Base-by-base conservation (phyloP, 2,329 filamentous ascomycete species). In the Penicillium thymicola region DNA sequence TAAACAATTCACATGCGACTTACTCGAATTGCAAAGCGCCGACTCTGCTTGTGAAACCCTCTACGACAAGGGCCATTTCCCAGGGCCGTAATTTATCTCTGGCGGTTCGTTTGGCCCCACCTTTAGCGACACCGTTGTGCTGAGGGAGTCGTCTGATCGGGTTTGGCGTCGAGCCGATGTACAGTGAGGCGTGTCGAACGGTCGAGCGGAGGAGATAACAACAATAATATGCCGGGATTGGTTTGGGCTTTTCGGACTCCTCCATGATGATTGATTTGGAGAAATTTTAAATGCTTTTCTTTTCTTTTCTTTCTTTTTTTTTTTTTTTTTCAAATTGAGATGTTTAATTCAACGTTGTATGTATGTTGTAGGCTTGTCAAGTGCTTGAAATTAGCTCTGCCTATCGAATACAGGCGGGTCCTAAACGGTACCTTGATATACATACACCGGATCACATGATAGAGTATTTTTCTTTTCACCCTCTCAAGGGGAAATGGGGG, bases 21-120 rank as follows among this genome's bases (percentile, higher is more conserved):
- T 80, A 94, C 89, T 97, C 93, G 70, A 99, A 97, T 69, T 97
- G 93, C 61, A 99, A 76, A 0, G 94, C 94, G 0, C 90, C 91
- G 36, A 93, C 85, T 67, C 88, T 88, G 63, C 89, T 93, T 0
- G 90, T 91, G 63, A 99, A 99, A 0, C 93, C 93, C 7, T 89
- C 89, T 1, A 97, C 89, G 6, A 97, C 79, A 40, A 85, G 86
- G 2, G 90, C 84, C 89, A 96, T 95, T 70, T 96, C 89, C 92
- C 94, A 97, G 0, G 94, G 94, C 41, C 90, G 83, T 59, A 92
- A 75, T 4, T 75, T 85, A 45, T 78, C 75, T 51, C 84, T 82
- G 11, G 88, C 84, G 0, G 94, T 99, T 45, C 87, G 83, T 30
- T 80, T 84, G 30, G 94, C 94, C 36, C 94, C 94, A 50, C 94